phyloP scores from a whole-genome alignment of 495 filamentous ascomycete species.

The Penicillium cosmopolitanum region DNA sequence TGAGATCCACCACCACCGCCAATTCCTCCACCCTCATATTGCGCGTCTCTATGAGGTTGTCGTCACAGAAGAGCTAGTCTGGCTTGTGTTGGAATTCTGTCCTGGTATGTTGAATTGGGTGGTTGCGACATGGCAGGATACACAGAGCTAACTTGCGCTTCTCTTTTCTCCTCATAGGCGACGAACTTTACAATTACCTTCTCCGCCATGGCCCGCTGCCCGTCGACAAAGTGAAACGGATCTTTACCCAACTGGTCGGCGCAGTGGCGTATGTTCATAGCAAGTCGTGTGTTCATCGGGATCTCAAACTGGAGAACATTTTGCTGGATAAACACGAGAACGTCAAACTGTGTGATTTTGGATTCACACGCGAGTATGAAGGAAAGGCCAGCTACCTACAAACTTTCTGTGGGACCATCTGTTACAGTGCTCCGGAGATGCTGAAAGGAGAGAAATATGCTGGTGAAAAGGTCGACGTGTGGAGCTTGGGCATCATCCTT shows the following conservation, averaged over 20 bases:
- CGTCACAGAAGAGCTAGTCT: slow-evolving; percentile 91
- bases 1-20: slow-evolving; percentile 97
- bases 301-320: slow-evolving; percentile 97
- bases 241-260: slow-evolving; percentile 94
- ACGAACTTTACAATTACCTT: slow-evolving; percentile 96
- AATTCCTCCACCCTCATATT: slow-evolving; percentile 97
- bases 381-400: slow-evolving; percentile 93
- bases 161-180: slow-evolving; percentile 57
- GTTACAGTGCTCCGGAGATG: slow-evolving; percentile 98
- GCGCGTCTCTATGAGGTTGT: slow-evolving; percentile 96
- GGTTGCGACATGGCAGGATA: neutral
- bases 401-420: slow-evolving; percentile 97
- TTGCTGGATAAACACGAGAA: slow-evolving; percentile 96
- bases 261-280: slow-evolving; percentile 95
- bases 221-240: slow-evolving; percentile 88
- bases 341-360: slow-evolving; percentile 98
- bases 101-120: slow-evolving; percentile 63
- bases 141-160: slow-evolving; percentile 7
- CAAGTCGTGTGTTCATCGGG: slow-evolving; percentile 94
- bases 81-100: slow-evolving; percentile 97
- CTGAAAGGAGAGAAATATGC: slow-evolving; percentile 97
- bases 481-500: slow-evolving; percentile 95
- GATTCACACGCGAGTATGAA: slow-evolving; percentile 96
- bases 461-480: slow-evolving; percentile 96
- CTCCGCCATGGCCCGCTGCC: slow-evolving; percentile 82